These are phyloP conservation scores for Diaporthe ilicicola DNA, from an alignment of 2,329 filamentous ascomycete species.

Conservation along the genomic window DNA sequence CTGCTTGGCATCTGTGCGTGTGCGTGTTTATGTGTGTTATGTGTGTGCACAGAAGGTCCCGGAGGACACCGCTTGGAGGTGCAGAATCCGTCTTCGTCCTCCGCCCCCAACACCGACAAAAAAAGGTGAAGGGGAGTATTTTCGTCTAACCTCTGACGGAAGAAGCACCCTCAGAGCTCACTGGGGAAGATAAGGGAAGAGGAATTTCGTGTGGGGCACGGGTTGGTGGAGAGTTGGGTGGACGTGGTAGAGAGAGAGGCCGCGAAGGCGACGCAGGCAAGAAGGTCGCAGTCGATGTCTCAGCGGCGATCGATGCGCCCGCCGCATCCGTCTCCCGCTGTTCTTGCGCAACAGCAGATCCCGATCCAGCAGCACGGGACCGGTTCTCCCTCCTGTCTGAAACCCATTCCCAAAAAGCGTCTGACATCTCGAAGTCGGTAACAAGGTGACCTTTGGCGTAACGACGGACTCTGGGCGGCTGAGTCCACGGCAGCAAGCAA, in stretches of 20 bases:
- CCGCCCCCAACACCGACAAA: conserved; percentile 15
- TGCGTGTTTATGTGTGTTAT: no score
- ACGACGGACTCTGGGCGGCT: conserved; percentile 13
- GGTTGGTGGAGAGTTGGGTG: conserved; percentile 16
- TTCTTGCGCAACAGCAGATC: conserved; percentile 14
- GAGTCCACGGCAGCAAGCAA: conserved; percentile 30
- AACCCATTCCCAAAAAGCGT: conserved; percentile 27
- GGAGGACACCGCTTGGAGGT: conserved; percentile 29
- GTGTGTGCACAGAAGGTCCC: conserved; percentile 29
- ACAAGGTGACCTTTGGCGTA: conserved; percentile 8
- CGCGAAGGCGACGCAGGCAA: conserved; percentile 19
- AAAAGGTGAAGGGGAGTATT: conserved; percentile 17
- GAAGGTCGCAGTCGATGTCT: conserved; percentile 22
- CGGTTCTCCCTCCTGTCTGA: neutral
- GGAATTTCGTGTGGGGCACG: conserved; percentile 11
- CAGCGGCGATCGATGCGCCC: conserved; percentile 9
- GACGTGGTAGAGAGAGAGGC: conserved; percentile 2
- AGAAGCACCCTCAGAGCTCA: conserved; percentile 19
- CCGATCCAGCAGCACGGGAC: conserved; percentile 23
- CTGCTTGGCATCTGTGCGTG: conserved; percentile 25
- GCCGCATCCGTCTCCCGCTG: conserved; percentile 19
- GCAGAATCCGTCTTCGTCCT: conserved; percentile 28
- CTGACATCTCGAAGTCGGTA: conserved; percentile 27
- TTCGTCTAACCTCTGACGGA: conserved; percentile 22
- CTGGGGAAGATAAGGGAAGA: conserved; percentile 20